These are phyloP conservation scores for Platanthera zijinensis DNA, from an alignment of 106 monocot genomes.

Conservation along the genomic window DNA sequence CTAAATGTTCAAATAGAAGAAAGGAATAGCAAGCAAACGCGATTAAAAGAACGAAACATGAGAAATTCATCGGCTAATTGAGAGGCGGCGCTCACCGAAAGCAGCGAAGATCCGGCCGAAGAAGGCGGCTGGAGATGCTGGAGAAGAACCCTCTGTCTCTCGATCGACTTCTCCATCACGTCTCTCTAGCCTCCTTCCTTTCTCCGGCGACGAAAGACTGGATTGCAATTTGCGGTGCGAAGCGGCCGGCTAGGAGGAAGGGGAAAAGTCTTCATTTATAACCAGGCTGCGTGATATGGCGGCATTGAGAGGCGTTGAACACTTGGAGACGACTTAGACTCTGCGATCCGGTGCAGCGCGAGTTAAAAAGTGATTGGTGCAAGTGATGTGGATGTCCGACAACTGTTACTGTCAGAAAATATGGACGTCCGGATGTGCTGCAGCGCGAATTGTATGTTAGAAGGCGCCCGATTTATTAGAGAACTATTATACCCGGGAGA, in stretches of 20 bases:
- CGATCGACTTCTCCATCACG: constrained; percentile 55
- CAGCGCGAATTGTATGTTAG: too few relatives aligned
- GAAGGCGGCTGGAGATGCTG: constrained; percentile 35
- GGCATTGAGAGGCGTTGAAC: neutral
- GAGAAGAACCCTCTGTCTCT: constrained; percentile 57
- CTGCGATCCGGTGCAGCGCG: neutral
- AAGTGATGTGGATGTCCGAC: neutral
- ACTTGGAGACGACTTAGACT: neutral
- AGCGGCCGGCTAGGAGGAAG: neutral
- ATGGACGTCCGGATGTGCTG: too few relatives aligned
- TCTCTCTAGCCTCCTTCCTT: neutral
- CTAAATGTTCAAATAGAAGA: neutral
- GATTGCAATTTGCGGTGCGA: neutral
- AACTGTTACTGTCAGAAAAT: neutral
- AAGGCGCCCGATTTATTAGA: too few relatives aligned
- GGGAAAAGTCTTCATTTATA: neutral
- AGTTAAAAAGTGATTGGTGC: neutral
- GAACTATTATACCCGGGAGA: too few relatives aligned
- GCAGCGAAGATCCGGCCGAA: constrained; percentile 3
- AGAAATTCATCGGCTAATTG: neutral
- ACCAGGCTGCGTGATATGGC: neutral
- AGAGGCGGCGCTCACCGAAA: constrained; percentile 7
- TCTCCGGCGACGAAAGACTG: neutral
- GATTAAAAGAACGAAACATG: neutral
- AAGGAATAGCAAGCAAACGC: neutral